Conservation (phyloP, 2,329 filamentous ascomycete genomes). For the Beauveria sp. region DNA sequence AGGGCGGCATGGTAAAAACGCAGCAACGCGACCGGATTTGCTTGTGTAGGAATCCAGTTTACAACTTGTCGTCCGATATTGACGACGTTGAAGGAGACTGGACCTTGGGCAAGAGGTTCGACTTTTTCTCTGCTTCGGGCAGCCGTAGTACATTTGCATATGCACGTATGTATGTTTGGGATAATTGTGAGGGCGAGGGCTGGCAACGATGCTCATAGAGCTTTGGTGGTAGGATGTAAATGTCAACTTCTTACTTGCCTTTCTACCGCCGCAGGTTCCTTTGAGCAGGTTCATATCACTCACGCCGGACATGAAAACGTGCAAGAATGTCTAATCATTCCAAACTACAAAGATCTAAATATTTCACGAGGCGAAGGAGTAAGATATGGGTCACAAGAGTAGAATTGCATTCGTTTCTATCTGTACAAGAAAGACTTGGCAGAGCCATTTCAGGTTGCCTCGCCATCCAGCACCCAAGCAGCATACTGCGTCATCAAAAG, state of each 20-base stretch:
- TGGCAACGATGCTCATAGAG: neutral
- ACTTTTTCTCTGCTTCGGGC: neutral
- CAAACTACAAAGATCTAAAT: neutral
- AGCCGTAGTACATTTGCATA: neutral
- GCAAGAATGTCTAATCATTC: neutral
- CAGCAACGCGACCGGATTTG: too few species aligned
- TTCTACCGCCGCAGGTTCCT: neutral
- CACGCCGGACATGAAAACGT: too few species aligned
- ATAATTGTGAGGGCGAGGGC: too few species aligned
- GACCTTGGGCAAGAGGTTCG: conserved; percentile 13
- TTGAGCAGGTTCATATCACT: neutral
- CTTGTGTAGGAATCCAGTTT: too few species aligned
- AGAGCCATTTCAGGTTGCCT: conserved; percentile 6
- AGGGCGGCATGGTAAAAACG: too few species aligned
- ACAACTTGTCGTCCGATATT: conserved; percentile 28
- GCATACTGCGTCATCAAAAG: neutral
- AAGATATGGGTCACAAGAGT: neutral
- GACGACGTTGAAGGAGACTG: conserved; percentile 29
- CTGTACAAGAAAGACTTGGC: conserved; percentile 4
- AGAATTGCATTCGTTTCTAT: neutral
- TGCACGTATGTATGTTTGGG: neutral
- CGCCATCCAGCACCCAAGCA: neutral
- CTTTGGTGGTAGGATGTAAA: neutral
- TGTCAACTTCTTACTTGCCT: neutral
- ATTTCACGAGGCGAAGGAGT: neutral